Evolutionary conservation across 768 basidiomycete genomes (phyloP).

Genomic region (Leucogyrophana mollusca): DNA sequence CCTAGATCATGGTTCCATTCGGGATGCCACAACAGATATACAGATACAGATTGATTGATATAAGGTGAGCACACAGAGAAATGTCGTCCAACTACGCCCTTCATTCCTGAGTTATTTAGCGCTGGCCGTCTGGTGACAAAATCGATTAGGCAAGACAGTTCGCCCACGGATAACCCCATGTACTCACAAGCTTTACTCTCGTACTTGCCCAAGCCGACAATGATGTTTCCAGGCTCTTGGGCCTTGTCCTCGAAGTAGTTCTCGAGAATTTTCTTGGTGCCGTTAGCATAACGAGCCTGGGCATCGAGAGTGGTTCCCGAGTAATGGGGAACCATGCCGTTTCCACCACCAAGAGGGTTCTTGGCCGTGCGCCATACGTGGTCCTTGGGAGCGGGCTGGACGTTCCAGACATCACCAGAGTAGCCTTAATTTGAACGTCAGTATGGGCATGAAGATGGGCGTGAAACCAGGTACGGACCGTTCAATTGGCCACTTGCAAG

Average conservation of each 20-base stretch:
- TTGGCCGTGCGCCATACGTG: slow-evolving; percentile 85
- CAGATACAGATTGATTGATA: too few relatives aligned
- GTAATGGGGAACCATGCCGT: slow-evolving; percentile 89
- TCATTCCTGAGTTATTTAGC: too few relatives aligned
- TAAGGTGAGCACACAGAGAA: too few relatives aligned
- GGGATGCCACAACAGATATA: too few relatives aligned
- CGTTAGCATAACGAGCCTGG: slow-evolving; percentile 80
- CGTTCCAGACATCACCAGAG: slow-evolving; percentile 75
- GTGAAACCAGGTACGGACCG: slow-evolving; percentile 33
- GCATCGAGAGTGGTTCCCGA: slow-evolving; percentile 90
- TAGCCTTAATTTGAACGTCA: slow-evolving; percentile 18
- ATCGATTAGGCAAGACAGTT: slow-evolving; percentile 1
- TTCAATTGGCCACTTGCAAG: slow-evolving; percentile 72
- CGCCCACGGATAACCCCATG: not conserved
- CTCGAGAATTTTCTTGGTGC: slow-evolving; percentile 66
- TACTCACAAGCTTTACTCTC: slow-evolving; percentile 46
- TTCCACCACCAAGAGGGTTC: slow-evolving; percentile 80
- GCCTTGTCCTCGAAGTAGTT: slow-evolving; percentile 62
- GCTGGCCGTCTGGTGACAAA: slow-evolving; percentile 49
- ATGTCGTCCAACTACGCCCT: too few relatives aligned
- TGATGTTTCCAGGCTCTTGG: slow-evolving; percentile 81
- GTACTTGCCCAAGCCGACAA: slow-evolving; percentile 64
- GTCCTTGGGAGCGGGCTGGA: slow-evolving; percentile 83
- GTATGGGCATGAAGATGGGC: not conserved
- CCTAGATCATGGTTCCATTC: too few relatives aligned